Evolutionary conservation across 148 eudicot species (phyloP).

Genomic region (Vaccinium corymbosum): DNA sequence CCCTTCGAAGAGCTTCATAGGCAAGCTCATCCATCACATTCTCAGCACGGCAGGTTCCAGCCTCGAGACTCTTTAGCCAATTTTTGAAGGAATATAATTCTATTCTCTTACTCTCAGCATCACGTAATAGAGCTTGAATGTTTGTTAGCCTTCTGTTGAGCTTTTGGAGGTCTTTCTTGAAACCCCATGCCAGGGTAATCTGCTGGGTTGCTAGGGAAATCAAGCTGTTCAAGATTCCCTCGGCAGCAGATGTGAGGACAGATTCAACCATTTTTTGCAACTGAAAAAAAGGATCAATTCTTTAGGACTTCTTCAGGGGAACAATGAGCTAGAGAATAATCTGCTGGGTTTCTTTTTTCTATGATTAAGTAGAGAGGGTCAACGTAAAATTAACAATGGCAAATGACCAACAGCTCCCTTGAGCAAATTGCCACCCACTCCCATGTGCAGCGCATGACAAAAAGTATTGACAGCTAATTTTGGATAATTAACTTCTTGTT

Average conservation of each 20-base stretch:
- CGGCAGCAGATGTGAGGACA: background rate
- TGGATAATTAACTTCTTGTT: no score
- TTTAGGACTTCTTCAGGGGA: no score
- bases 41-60: background rate
- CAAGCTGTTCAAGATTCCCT: background rate
- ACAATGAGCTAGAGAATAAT: no score
- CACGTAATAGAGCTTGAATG: background rate
- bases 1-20: background rate
- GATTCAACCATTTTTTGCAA: background rate
- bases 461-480: no score
- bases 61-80: background rate
- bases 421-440: no score
- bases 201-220: background rate
- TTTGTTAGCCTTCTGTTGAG: background rate
- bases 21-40: conserved; percentile 12
- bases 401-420: no score
- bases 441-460: no score
- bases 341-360: no score
- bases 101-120: background rate
- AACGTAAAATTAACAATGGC: no score
- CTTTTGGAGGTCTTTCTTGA: background rate
- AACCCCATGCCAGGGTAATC: background rate
- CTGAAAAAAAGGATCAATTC: no score
- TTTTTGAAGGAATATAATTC: background rate
- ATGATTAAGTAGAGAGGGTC: no score